Percentiles rank a stretch among this genome's conserved stretches.
These are phyloP conservation scores for Pichia sp. DNA, from an alignment of 1,139 yeast genomes.

Conservation along the genomic window DNA sequence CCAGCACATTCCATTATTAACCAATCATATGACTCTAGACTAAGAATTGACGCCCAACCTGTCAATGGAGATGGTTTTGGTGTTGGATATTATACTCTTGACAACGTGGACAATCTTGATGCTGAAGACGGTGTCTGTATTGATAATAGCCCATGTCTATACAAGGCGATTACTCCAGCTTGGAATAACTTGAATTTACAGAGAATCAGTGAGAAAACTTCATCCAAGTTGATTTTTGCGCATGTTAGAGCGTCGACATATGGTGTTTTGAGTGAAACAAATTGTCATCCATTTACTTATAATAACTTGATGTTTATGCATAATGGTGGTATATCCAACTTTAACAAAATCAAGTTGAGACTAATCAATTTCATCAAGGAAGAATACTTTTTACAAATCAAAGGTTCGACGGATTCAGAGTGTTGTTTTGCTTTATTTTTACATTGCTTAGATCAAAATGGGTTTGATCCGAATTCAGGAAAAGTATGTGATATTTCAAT, in stretches of 20 bases:
- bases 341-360: slow-evolving; percentile 61
- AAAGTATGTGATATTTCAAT: slow-evolving; percentile 43
- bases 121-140: neutral
- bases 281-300: slow-evolving; percentile 90
- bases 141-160: slow-evolving; percentile 62
- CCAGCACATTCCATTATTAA: slow-evolving; percentile 97
- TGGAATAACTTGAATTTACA: slow-evolving; percentile 94
- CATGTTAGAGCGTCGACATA: slow-evolving; percentile 96
- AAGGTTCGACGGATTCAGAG: slow-evolving; percentile 94
- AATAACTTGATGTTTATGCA: slow-evolving; percentile 94
- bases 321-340: slow-evolving; percentile 83
- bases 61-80: slow-evolving; percentile 98
- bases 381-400: slow-evolving; percentile 68
- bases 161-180: slow-evolving; percentile 93
- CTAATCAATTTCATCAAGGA: slow-evolving; percentile 70
- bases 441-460: slow-evolving; percentile 68
- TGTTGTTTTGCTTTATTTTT: slow-evolving; percentile 87
- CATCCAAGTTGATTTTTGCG: slow-evolving; percentile 78
- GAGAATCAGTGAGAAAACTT: slow-evolving; percentile 78
- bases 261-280: slow-evolving; percentile 87
- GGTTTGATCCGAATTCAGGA: slow-evolving; percentile 52
- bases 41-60: slow-evolving; percentile 84
- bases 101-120: slow-evolving; percentile 24
- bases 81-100: slow-evolving; percentile 81
- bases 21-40: slow-evolving; percentile 86